phyloP scores from a whole-genome alignment of 2,329 filamentous ascomycete species.

The Exophiala sideris region DNA sequence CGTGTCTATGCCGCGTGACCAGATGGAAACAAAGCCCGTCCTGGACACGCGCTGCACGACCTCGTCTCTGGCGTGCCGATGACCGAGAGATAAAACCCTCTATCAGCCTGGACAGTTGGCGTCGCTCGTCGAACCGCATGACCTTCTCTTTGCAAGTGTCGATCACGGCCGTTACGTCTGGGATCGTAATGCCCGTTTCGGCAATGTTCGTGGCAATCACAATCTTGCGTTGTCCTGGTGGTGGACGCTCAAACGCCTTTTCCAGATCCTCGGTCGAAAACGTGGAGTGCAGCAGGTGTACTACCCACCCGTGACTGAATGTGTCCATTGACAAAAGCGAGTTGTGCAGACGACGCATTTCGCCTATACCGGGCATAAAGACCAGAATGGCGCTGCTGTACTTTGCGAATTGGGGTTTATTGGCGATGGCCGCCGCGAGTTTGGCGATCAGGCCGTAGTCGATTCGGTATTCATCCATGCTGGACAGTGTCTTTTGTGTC shows the following conservation, averaged over 20 bases:
- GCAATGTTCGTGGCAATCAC: slow-evolving; percentile 97
- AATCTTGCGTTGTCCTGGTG: slow-evolving; percentile 79
- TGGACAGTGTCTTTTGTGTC: slow-evolving; percentile 70
- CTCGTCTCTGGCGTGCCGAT: slow-evolving; percentile 91
- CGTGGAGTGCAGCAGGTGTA: slow-evolving; percentile 88
- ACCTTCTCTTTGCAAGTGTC: slow-evolving; percentile 89
- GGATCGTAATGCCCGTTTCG: slow-evolving; percentile 97
- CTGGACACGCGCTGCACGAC: slow-evolving; percentile 91
- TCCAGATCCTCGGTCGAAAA: slow-evolving; percentile 97
- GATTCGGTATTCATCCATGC: slow-evolving; percentile 86
- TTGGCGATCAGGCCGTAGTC: slow-evolving; percentile 83
- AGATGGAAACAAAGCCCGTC: slow-evolving; percentile 93
- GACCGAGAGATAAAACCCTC: slow-evolving; percentile 94
- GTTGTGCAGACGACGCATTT: slow-evolving; percentile 86
- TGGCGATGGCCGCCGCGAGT: slow-evolving; percentile 72
- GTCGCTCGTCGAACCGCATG: slow-evolving; percentile 77
- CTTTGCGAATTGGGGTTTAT: slow-evolving; percentile 59
- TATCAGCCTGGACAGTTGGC: slow-evolving; percentile 84
- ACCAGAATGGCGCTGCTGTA: slow-evolving; percentile 92
- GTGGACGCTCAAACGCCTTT: slow-evolving; percentile 82
- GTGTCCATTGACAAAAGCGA: slow-evolving; percentile 72
- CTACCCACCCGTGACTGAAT: slow-evolving; percentile 74
- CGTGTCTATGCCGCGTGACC: slow-evolving; percentile 86
- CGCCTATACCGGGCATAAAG: slow-evolving; percentile 90
- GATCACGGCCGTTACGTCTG: slow-evolving; percentile 93